Evolutionary conservation across 1,284 basidiomycete genomes (phyloP).

Genomic region (Pterulicium gracile): DNA sequence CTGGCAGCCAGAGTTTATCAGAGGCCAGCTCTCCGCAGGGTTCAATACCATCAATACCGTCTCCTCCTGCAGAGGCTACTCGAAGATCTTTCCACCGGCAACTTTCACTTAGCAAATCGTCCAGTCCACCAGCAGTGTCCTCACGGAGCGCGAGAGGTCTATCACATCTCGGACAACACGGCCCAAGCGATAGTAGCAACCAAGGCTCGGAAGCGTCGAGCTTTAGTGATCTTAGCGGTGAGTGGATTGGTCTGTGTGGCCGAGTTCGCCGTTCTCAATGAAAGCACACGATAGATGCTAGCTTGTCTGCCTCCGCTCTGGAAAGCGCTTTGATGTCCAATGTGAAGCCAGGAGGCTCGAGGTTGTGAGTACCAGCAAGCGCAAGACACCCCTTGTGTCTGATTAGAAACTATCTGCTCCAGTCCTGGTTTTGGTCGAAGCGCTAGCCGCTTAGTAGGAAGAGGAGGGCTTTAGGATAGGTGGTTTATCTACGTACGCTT

Average conservation of each 20-base stretch:
- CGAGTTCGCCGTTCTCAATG: slow-evolving; percentile 1
- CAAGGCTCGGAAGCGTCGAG: slow-evolving; percentile 65
- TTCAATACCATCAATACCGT: slow-evolving; percentile 71
- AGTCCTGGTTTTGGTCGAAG: slow-evolving; percentile 12
- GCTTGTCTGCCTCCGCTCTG: slow-evolving; percentile 60
- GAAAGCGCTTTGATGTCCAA: slow-evolving; percentile 69
- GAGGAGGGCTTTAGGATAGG: not conserved
- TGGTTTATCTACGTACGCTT: too few species aligned
- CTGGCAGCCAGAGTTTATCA: slow-evolving; percentile 60
- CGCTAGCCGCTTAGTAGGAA: too few species aligned
- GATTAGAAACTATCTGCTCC: slow-evolving; percentile 11
- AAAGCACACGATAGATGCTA: slow-evolving; percentile 35
- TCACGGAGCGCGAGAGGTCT: slow-evolving; percentile 39
- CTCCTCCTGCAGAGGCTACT: slow-evolving; percentile 43
- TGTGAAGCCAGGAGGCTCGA: slow-evolving; percentile 38
- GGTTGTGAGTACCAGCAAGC: slow-evolving; percentile 36
- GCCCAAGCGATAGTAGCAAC: slow-evolving; percentile 50
- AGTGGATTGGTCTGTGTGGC: slow-evolving; percentile 13
- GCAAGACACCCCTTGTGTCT: too few species aligned
- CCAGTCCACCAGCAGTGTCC: slow-evolving; percentile 47
- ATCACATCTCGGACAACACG: slow-evolving; percentile 29
- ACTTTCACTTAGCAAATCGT: slow-evolving; percentile 42
- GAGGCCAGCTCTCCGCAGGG: slow-evolving; percentile 60
- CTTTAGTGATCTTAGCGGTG: slow-evolving; percentile 76
- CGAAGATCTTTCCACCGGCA: slow-evolving; percentile 39